Conservation (phyloP, 2,329 filamentous ascomycete genomes). For the Monosporascus sp. region DNA sequence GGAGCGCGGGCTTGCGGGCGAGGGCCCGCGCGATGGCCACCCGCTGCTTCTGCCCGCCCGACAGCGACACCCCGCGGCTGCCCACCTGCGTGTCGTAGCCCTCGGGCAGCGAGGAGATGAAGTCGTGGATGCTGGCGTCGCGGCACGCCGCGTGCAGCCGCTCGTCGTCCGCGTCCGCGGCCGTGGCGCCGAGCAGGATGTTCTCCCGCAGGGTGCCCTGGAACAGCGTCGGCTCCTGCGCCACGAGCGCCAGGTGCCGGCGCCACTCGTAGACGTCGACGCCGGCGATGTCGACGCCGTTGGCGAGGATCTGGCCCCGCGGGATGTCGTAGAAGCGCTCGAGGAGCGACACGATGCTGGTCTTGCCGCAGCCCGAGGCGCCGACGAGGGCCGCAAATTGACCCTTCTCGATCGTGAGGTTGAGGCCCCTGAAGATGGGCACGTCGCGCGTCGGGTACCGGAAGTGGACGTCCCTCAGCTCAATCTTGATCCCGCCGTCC, state of each 20-base stretch:
- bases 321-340: constrained; percentile 67
- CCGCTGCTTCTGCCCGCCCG: constrained; percentile 68
- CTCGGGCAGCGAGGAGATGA: constrained; percentile 60
- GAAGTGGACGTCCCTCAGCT: constrained; percentile 53
- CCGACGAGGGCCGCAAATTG: constrained; percentile 68
- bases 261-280: constrained; percentile 60
- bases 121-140: constrained; percentile 65
- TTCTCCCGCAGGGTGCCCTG: constrained; percentile 60
- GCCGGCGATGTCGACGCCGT: constrained; percentile 52
- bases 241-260: constrained; percentile 61
- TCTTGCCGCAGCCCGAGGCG: constrained; percentile 66
- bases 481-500: constrained; percentile 48
- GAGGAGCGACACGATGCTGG: constrained; percentile 60
- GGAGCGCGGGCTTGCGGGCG: constrained; percentile 56
- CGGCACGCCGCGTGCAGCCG: constrained; percentile 47
- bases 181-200: constrained; percentile 56
- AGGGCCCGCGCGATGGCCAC: constrained; percentile 65
- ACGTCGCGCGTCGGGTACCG: constrained; percentile 53
- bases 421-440: constrained; percentile 55
- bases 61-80: constrained; percentile 59
- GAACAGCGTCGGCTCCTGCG: constrained; percentile 70
- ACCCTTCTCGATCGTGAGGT: constrained; percentile 59
- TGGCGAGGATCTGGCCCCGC: constrained; percentile 58
- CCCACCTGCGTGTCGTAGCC: constrained; percentile 65
- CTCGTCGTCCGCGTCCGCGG: constrained; percentile 45